phyloP scores from a whole-genome alignment of 78 protist genomes.

The Pigoraptor vietnamica region DNA sequence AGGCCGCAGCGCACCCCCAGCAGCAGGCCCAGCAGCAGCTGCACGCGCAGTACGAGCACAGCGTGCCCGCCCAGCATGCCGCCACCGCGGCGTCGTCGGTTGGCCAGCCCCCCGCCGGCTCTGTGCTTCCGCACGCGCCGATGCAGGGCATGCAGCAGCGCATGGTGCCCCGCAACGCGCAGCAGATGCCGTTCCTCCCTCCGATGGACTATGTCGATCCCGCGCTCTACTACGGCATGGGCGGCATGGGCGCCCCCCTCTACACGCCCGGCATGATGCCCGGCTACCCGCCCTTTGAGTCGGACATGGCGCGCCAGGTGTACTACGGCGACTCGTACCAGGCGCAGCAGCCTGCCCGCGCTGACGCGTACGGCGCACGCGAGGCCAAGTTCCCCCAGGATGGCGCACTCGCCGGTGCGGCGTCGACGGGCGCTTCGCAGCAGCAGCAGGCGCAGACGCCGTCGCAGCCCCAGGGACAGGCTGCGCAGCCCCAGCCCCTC shows the following conservation, averaged over 20 bases:
- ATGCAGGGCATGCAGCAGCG: not conserved
- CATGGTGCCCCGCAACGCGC: not conserved
- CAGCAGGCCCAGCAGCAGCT: not conserved
- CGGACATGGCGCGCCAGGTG: not conserved
- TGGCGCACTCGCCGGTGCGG: too few species aligned
- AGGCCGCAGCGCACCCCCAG: not conserved
- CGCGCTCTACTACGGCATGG: not conserved
- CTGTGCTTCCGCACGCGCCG: not conserved
- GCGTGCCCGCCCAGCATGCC: not conserved
- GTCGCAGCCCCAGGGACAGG: not conserved
- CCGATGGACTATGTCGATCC: not conserved
- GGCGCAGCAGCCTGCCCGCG: not conserved
- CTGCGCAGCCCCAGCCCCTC: not conserved
- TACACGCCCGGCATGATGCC: not conserved
- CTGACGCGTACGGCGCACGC: not conserved
- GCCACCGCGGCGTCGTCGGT: not conserved
- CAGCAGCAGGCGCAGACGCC: too few species aligned
- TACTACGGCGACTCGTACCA: not conserved
- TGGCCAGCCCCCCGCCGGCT: not conserved
- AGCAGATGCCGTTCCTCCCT: not conserved
- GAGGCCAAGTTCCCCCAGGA: not conserved
- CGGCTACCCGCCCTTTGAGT: not conserved
- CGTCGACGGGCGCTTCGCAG: too few species aligned
- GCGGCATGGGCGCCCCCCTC: too few species aligned
- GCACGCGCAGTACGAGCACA: not conserved